Percentiles rank a stretch among this genome's conserved stretches.
phyloP scores from a whole-genome alignment of 768 basidiomycete species.

The Mycena chlorophos region DNA sequence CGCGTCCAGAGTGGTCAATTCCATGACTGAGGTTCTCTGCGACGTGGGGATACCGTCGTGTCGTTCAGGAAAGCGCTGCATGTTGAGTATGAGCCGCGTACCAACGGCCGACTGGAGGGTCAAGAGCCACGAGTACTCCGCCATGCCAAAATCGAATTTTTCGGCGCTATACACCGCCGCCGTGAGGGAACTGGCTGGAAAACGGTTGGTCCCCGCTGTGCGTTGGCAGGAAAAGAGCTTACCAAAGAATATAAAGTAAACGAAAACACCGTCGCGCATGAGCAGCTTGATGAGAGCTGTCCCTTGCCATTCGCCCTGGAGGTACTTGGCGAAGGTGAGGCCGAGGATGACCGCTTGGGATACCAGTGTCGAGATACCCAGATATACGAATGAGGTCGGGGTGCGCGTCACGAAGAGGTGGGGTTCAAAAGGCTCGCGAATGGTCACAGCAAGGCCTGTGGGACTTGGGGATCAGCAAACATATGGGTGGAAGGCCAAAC shows the following conservation, averaged over 20 bases:
- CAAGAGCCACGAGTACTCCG: slow-evolving; percentile 16
- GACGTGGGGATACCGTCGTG: background rate
- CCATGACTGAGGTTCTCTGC: background rate
- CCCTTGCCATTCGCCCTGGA: slow-evolving; percentile 14
- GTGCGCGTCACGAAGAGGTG: background rate
- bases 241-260: slow-evolving; percentile 15
- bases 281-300: slow-evolving; percentile 11
- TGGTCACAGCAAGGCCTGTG: slow-evolving; percentile 11
- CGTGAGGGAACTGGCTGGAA: slow-evolving; percentile 2
- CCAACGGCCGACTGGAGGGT: slow-evolving; percentile 12
- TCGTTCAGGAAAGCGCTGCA: slow-evolving; percentile 15
- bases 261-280: slow-evolving; percentile 12
- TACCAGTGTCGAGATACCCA: slow-evolving; percentile 9
- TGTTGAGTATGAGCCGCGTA: slow-evolving; percentile 17
- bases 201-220: background rate
- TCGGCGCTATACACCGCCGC: slow-evolving; percentile 6
- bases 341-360: slow-evolving; percentile 14
- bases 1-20: background rate
- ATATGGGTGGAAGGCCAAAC: background rate
- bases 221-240: background rate
- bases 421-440: slow-evolving; percentile 9
- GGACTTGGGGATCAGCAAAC: background rate
- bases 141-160: slow-evolving; percentile 7
- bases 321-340: slow-evolving; percentile 8
- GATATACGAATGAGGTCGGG: slow-evolving; percentile 15